Base-by-base conservation (phyloP, 1,139 yeast genomes). In the Hyphopichia khmerensis region DNA sequence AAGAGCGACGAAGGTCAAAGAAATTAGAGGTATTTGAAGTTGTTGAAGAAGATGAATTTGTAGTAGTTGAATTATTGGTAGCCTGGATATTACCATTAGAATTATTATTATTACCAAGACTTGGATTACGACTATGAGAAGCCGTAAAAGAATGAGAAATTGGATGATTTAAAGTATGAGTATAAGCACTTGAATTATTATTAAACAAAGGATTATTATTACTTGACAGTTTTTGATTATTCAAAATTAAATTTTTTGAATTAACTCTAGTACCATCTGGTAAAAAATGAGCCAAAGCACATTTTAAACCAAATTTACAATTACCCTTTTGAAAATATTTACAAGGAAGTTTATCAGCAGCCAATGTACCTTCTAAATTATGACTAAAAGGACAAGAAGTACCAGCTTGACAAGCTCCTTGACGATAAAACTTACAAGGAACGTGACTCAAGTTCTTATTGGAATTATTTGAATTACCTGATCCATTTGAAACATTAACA, bases 381-480 rank as follows among this genome's bases (percentile, higher is more conserved):
- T 93, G 98, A 35, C 95, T 84, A 57, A 93, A 93, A 2, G 97
- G 97, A 62, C 98, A 93, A 2, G 93, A 75, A 43, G 70, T 72
- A 11, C 98, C 98, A 1, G 98, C 98, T 64, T 90, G 97, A 63
- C 98, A 91, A 16, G 87, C 80, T 0, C 98, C 97, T 60, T 90
- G 96, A 48, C 80, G 75, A 61, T 75, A 90, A 69, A 93, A 91
- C 66, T 91, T 91, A 64, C 99, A 91, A 1, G 99, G 98, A 33
- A 91, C 98, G 64, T 91, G 99, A 42, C 95, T 83, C 42, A 87
- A 72, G 55, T 84, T 72, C 46, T 72, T 72, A 51, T 52, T 62
- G 17, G 55, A 43, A 27, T 46, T 54, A 26, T 36, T 36, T 16
- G 33, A 41, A 23, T 32, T 35, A 16, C 44, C 45, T 13, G 41